Evolutionary conservation across 441 rosid species (phyloP).

Genomic region (Populus tomentosa): DNA sequence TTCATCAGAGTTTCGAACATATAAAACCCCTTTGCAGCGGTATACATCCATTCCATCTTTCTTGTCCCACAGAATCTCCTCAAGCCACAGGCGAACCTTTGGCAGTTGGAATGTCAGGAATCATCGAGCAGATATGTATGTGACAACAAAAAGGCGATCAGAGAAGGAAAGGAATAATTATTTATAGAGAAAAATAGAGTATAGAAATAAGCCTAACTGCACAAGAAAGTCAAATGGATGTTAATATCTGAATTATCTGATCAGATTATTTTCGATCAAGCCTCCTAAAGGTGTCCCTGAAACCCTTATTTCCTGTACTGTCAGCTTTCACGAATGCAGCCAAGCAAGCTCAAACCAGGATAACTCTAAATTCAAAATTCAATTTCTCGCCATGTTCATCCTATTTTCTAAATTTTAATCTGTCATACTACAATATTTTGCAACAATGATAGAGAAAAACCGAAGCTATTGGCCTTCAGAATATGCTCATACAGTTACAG

Average conservation of each 20-base stretch:
- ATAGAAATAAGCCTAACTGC: background rate
- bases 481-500: background rate
- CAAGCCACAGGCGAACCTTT: constrained; percentile 80
- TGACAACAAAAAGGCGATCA: background rate
- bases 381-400: background rate
- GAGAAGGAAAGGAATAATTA: background rate
- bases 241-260: background rate
- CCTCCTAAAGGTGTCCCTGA: background rate
- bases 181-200: background rate
- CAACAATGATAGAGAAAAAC: background rate
- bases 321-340: background rate
- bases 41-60: constrained; percentile 72
- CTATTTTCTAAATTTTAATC: background rate
- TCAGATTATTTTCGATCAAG: background rate
- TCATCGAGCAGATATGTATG: background rate
- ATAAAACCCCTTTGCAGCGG: constrained; percentile 90
- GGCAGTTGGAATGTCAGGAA: constrained; percentile 11
- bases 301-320: background rate
- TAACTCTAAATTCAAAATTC: background rate
- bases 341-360: background rate
- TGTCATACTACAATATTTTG: no score
- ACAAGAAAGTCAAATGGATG: background rate
- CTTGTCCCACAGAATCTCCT: constrained; percentile 94
- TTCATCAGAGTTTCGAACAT: constrained; percentile 58
- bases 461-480: background rate